Conservation (phyloP, 2,329 filamentous ascomycete species). For the Fusarium sp. region DNA sequence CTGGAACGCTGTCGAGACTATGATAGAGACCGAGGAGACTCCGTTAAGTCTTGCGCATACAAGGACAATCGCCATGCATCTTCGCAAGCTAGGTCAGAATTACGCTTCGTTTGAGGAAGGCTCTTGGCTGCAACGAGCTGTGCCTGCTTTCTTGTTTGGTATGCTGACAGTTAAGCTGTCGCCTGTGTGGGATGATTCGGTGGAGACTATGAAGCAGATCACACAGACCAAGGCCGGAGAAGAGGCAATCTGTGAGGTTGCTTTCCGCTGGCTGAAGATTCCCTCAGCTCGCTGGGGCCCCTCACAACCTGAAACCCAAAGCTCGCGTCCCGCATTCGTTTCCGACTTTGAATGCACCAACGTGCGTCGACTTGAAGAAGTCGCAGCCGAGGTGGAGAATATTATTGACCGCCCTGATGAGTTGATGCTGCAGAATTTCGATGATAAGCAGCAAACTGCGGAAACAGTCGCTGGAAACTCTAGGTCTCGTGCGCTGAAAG, state of each 20-base stretch:
- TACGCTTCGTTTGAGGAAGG: slow-evolving; percentile 69
- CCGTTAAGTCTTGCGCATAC: slow-evolving; percentile 80
- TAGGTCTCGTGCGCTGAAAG: slow-evolving; percentile 80
- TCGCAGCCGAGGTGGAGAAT: slow-evolving; percentile 62
- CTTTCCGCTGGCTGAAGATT: slow-evolving; percentile 79
- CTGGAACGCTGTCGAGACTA: slow-evolving; percentile 55
- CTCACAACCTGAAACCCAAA: slow-evolving; percentile 48
- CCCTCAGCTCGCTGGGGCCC: slow-evolving; percentile 65
- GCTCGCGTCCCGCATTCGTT: slow-evolving; percentile 52
- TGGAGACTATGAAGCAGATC: slow-evolving; percentile 79
- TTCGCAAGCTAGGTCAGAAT: slow-evolving; percentile 76
- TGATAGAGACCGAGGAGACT: slow-evolving; percentile 83
- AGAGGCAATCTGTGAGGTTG: slow-evolving; percentile 74
- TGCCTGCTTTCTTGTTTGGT: slow-evolving; percentile 88
- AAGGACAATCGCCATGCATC: slow-evolving; percentile 82
- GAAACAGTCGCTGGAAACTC: slow-evolving; percentile 64
- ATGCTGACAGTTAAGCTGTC: slow-evolving; percentile 86
- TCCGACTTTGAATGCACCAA: slow-evolving; percentile 91
- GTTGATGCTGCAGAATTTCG: slow-evolving; percentile 71
- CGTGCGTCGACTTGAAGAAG: slow-evolving; percentile 65
- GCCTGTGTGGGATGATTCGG: slow-evolving; percentile 87
- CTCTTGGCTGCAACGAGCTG: slow-evolving; percentile 74
- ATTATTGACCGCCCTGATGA: slow-evolving; percentile 64
- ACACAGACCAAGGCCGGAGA: slow-evolving; percentile 77
- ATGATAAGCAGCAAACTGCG: slow-evolving; percentile 67